Evolutionary conservation across 345 rosid genomes (phyloP).

Genomic region (Capsella bursapastoris): DNA sequence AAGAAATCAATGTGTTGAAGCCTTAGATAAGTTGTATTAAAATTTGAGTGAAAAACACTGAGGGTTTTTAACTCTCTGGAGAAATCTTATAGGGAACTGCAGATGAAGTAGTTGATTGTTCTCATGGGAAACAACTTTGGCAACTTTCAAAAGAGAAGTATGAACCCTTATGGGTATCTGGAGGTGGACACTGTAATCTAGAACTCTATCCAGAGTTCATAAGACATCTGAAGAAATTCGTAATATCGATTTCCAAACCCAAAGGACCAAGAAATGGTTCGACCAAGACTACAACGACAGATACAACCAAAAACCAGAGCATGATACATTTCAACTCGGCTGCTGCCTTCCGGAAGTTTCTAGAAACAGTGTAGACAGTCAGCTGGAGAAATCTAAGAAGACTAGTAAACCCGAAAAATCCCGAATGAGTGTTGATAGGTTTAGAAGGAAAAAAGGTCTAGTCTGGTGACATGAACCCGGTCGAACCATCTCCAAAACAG

Average conservation of each 20-base stretch:
- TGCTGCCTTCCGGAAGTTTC: slow-evolving; percentile 76
- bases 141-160: slow-evolving; percentile 84
- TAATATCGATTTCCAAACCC: slow-evolving; percentile 63
- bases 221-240: slow-evolving; percentile 83
- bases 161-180: slow-evolving; percentile 88
- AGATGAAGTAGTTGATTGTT: slow-evolving; percentile 94
- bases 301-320: slow-evolving; percentile 51
- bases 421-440: slow-evolving; percentile 88
- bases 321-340: slow-evolving; percentile 71
- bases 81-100: slow-evolving; percentile 65
- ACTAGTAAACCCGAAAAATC: slow-evolving; percentile 86
- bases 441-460: slow-evolving; percentile 76
- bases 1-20: neutral
- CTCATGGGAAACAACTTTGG: slow-evolving; percentile 90
- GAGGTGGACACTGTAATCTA: slow-evolving; percentile 95
- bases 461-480: slow-evolving; percentile 60
- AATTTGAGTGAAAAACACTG: slow-evolving; percentile 3
- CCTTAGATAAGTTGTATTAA: neutral
- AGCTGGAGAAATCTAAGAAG: slow-evolving; percentile 90
- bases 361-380: slow-evolving; percentile 95
- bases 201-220: slow-evolving; percentile 95
- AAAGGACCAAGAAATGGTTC: slow-evolving; percentile 53
- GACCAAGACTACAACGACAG: slow-evolving; percentile 43
- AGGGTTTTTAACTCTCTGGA: neutral
- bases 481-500: slow-evolving; percentile 7